Evolutionary conservation across 1,284 basidiomycete species (phyloP).

Genomic region (Fomes fomentarius): DNA sequence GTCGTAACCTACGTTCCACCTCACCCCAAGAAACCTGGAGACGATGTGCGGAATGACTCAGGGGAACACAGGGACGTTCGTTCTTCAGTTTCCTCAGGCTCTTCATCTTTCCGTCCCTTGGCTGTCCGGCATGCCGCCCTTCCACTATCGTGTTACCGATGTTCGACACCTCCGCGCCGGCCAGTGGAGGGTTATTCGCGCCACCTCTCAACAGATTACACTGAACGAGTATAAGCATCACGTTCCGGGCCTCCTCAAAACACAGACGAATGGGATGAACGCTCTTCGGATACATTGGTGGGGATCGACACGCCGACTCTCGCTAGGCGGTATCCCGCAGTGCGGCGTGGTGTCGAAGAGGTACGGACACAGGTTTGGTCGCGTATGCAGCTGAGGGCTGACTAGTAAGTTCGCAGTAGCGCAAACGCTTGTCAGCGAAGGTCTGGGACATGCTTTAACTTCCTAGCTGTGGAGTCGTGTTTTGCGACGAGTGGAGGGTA

Average conservation of each 20-base stretch:
- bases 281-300: not conserved
- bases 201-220: not conserved
- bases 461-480: conserved; percentile 36
- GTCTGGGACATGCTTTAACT: conserved; percentile 35
- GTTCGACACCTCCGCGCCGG: not conserved
- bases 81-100: no score
- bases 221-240: not conserved
- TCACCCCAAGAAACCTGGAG: not conserved
- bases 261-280: not conserved
- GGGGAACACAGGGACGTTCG: no score
- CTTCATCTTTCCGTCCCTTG: conserved; percentile 9
- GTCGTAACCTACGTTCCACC: conserved; percentile 17
- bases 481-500: conserved; percentile 17
- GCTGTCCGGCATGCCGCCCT: conserved; percentile 9
- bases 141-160: conserved; percentile 2
- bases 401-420: conserved; percentile 30
- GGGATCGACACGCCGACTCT: conserved; percentile 13
- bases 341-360: conserved; percentile 16
- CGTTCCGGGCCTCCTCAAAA: not conserved
- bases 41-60: no score
- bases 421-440: conserved; percentile 26
- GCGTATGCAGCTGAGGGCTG: not conserved
- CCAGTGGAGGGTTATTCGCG: not conserved
- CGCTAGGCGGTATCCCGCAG: conserved; percentile 1
- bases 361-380: not conserved